These are phyloP conservation scores for Pseudoscleropodium purum DNA, from an alignment of 225 moss, liverwort and hornwort species.

Conservation along the genomic window DNA sequence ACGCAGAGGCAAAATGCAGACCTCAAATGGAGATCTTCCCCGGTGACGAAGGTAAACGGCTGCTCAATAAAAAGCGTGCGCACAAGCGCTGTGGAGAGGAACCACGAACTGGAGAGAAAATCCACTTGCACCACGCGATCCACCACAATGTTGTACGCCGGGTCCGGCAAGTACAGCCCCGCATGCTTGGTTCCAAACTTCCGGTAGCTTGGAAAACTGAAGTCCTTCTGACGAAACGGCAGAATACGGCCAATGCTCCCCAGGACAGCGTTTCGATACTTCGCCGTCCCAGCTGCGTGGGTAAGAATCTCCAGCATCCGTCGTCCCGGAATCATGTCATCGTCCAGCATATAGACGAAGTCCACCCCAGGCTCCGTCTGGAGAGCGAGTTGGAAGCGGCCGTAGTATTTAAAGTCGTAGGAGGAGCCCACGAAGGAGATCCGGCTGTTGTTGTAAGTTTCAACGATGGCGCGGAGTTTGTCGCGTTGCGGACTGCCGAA, in stretches of 20 bases:
- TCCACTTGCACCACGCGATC: slow-evolving; percentile 81
- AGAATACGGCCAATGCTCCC: slow-evolving; percentile 94
- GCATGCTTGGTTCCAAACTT: slow-evolving; percentile 74
- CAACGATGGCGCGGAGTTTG: slow-evolving; percentile 52
- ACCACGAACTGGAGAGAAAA: slow-evolving; percentile 97
- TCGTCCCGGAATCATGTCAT: slow-evolving; percentile 92
- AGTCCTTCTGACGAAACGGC: slow-evolving; percentile 87
- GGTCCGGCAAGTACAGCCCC: slow-evolving; percentile 89
- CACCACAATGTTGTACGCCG: slow-evolving; percentile 75
- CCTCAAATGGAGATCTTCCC: slow-evolving; percentile 97
- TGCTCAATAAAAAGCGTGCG: slow-evolving; percentile 76
- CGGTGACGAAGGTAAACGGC: slow-evolving; percentile 93
- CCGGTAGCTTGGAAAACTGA: slow-evolving; percentile 89
- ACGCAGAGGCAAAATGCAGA: neutral
- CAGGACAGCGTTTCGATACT: slow-evolving; percentile 74
- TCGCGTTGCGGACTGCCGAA: slow-evolving; percentile 69
- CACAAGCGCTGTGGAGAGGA: slow-evolving; percentile 66
- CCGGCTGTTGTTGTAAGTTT: slow-evolving; percentile 65
- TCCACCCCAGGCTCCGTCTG: slow-evolving; percentile 62
- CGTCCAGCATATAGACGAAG: slow-evolving; percentile 84
- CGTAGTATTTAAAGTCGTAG: slow-evolving; percentile 90
- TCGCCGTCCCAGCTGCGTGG: slow-evolving; percentile 70
- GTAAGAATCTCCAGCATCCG: slow-evolving; percentile 76
- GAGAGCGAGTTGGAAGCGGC: slow-evolving; percentile 80
- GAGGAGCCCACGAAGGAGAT: slow-evolving; percentile 69